Conservation (phyloP, 2,329 filamentous ascomycete genomes). For the Pseudohalonectria lignicola region DNA sequence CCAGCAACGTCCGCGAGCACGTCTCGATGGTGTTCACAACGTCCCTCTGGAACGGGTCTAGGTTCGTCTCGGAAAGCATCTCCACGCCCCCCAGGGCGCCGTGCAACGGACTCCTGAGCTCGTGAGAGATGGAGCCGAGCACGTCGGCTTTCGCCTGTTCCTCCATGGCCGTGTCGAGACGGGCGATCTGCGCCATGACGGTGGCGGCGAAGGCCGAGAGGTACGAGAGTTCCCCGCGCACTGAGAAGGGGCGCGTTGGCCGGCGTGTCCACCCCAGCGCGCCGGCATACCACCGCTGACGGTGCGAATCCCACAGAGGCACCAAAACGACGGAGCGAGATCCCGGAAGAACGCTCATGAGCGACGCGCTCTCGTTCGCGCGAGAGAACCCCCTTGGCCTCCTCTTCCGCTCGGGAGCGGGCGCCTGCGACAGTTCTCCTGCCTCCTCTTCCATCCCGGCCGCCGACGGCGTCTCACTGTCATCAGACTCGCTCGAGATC, state of each 20-base stretch:
- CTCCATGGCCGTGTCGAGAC: slow-evolving; percentile 23
- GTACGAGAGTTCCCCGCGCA: slow-evolving; percentile 37
- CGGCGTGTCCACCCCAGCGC: slow-evolving; percentile 15
- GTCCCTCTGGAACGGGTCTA: slow-evolving; percentile 33
- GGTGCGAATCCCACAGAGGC: slow-evolving; percentile 32
- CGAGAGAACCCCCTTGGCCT: slow-evolving; percentile 3
- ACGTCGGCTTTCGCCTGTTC: slow-evolving; percentile 45
- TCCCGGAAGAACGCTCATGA: slow-evolving; percentile 25
- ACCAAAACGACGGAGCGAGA: slow-evolving; percentile 34
- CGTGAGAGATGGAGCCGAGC: slow-evolving; percentile 49
- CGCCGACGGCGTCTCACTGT: background rate
- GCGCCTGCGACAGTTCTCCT: background rate
- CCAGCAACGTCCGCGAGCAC: slow-evolving; percentile 37
- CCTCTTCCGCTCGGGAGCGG: background rate
- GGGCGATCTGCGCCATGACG: slow-evolving; percentile 44
- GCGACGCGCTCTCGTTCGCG: slow-evolving; percentile 14
- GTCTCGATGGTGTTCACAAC: slow-evolving; percentile 37
- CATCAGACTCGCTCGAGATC: background rate
- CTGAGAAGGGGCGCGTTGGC: slow-evolving; percentile 29
- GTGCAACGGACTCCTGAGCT: slow-evolving; percentile 49
- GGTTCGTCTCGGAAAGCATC: slow-evolving; percentile 37
- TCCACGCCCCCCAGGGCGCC: slow-evolving; percentile 45
- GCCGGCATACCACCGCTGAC: slow-evolving; percentile 8
- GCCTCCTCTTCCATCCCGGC: background rate
- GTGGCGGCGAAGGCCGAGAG: slow-evolving; percentile 39